Conservation (phyloP, 257 asterid species). For the Eustoma russellianum region DNA sequence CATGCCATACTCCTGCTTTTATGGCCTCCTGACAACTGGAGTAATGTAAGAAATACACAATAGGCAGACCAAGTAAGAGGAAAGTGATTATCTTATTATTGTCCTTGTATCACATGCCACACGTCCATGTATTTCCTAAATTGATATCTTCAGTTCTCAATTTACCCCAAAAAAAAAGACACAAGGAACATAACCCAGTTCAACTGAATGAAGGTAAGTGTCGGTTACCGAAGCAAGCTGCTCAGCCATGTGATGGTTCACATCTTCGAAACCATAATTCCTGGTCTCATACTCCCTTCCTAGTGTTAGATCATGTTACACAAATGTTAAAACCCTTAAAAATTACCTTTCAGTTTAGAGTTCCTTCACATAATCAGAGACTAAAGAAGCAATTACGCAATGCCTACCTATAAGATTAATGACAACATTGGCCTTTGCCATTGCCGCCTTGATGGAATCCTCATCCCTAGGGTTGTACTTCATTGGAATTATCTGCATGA, state of each 20-base stretch:
- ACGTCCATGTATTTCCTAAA: not conserved
- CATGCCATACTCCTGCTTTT: too few species aligned
- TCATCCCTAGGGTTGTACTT: constrained; percentile 88
- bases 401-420: constrained; percentile 86
- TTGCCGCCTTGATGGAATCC: constrained; percentile 78
- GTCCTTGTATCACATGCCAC: too few species aligned
- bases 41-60: too few species aligned
- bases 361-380: not conserved
- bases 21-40: too few species aligned
- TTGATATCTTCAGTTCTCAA: not conserved
- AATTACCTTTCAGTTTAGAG: not conserved
- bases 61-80: not conserved
- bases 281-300: constrained; percentile 96
- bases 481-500: constrained; percentile 92
- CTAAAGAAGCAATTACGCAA: not conserved
- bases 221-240: constrained; percentile 68
- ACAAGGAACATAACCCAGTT: not conserved
- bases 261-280: constrained; percentile 92
- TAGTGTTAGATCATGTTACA: constrained; percentile 19
- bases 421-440: constrained; percentile 99
- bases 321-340: too few species aligned
- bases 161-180: not conserved
- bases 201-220: constrained; percentile 8
- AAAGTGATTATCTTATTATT: not conserved
- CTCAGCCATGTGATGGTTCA: constrained; percentile 79